Conservation (phyloP, 768 basidiomycete genomes). For the Boletus subparvulus region DNA sequence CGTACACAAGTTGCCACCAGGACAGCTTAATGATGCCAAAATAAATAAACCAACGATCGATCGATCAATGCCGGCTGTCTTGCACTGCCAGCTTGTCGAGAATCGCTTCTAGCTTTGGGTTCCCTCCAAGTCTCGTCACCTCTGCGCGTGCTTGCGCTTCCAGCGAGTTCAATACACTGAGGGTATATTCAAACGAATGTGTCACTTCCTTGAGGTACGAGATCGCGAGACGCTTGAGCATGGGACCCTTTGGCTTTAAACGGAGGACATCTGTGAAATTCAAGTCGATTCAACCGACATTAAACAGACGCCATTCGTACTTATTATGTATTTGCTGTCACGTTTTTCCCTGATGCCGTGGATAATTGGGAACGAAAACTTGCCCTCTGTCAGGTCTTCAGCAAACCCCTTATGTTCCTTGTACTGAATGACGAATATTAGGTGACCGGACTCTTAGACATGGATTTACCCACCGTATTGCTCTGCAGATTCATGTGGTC, state of each 20-base stretch:
- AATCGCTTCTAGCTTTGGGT: constrained; percentile 56
- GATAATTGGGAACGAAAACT: constrained; percentile 95
- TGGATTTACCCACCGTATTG: constrained; percentile 10
- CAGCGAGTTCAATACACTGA: constrained; percentile 62
- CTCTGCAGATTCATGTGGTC: constrained; percentile 46
- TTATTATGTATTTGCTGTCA: constrained; percentile 78
- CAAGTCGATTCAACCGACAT: neutral
- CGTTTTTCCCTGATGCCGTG: constrained; percentile 82
- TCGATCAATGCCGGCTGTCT: neutral
- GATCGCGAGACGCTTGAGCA: constrained; percentile 79
- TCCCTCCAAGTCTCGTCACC: constrained; percentile 75
- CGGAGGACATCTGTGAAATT: constrained; percentile 75
- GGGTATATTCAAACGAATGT: constrained; percentile 85
- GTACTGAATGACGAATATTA: constrained; percentile 55
- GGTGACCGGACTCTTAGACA: neutral
- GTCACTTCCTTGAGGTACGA: constrained; percentile 74
- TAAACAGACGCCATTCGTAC: constrained; percentile 47
- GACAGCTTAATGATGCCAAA: neutral
- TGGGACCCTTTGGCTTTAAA: constrained; percentile 79
- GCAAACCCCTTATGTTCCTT: constrained; percentile 82
- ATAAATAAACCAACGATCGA: neutral
- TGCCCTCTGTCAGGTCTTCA: constrained; percentile 94
- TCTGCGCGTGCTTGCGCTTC: constrained; percentile 69
- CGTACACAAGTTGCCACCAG: neutral
- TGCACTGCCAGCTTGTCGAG: constrained; percentile 48